Evolutionary conservation across 2,329 filamentous ascomycete genomes (phyloP), one percentile per base, ranked within the genome.

Genomic region (Westerdykella ornata): DNA sequence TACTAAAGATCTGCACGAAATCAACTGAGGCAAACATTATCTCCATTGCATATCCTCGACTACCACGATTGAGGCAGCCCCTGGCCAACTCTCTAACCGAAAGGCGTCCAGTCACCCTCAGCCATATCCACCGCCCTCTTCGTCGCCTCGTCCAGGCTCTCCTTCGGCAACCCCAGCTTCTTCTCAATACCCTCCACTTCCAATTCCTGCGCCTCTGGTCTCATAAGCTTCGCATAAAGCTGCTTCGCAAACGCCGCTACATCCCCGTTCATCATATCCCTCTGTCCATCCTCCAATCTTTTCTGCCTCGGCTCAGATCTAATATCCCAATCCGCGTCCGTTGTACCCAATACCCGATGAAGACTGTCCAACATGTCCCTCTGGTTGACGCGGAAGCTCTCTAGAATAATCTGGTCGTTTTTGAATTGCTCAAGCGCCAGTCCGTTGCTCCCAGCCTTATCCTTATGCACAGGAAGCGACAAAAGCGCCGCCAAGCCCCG

Each of bases 351-450:
- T 3, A 80, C 80, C 0, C 75, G 73, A 52, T 80, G 71, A 11
- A 81, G 62, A n/a, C 72, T 74, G 30, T 75, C 73, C 40, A 85
- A 71, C 68, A 85, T 84, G 8, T 85, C 81, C 9, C 71, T 70
- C 59, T 86, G 82, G 44, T 63, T 77, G 45, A 80, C 50, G 9
- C 66, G 58, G 64, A 83, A 85, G 45, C 75, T 80, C 6, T 68
- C 70, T 9, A 81, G 49, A 49, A 72, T 77, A 1, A 82, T 54
- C 0, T 53, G 47, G 37, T 71, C 69, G 58, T 81, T 77, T 2
- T 65, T 61, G 51, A 68, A 78, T 26, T 58, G 48, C 6, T 66
- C 67, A 7, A 80, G 8, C 5, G 36, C 41, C 3, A 42, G 40
- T 8, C 34, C 33, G 12, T 18, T 32, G 13, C 22, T 40, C 12